These are phyloP conservation scores for Graphilbum fragrans DNA, from an alignment of 2,329 filamentous ascomycete species.

Conservation along the genomic window DNA sequence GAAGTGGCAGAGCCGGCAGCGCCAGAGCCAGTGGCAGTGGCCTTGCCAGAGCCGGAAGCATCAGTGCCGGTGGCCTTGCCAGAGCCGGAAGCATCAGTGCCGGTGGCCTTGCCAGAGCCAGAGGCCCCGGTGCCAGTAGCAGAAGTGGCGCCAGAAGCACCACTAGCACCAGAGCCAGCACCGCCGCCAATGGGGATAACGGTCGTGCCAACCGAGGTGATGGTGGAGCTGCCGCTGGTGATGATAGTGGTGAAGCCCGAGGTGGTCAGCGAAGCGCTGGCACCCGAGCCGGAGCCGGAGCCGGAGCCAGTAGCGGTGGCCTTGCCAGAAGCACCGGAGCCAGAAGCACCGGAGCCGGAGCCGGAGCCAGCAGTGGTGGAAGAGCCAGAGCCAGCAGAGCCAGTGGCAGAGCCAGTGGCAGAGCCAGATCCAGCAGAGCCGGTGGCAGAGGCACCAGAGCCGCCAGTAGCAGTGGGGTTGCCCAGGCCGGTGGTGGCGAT, in stretches of 20 bases:
- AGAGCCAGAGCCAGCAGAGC: not conserved
- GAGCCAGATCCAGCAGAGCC: conserved; percentile 3
- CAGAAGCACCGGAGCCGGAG: not conserved
- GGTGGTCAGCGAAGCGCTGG: not conserved
- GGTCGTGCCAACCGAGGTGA: not conserved
- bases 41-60: not conserved
- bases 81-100: conserved; percentile 5
- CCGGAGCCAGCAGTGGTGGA: conserved; percentile 3
- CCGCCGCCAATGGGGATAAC: not conserved
- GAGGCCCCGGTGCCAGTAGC: not conserved
- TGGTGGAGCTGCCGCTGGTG: not conserved
- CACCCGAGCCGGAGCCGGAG: not conserved
- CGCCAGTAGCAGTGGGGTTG: not conserved
- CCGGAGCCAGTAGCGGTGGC: not conserved
- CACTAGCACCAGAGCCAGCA: conserved; percentile 4
- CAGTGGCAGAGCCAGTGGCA: not conserved
- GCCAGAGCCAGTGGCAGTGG: conserved; percentile 1
- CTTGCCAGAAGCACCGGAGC: not conserved
- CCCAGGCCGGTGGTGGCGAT: conserved; percentile 17
- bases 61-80: not conserved
- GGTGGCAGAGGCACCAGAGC: not conserved
- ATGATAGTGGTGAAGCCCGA: not conserved
- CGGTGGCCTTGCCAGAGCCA: not conserved
- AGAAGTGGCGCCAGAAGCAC: conserved; percentile 2
- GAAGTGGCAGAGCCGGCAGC: not conserved